Evolutionary conservation across 164 flowering plant genomes (phyloP), one percentile per base, ranked within the genome.

Genomic region (Stephania japonica): DNA sequence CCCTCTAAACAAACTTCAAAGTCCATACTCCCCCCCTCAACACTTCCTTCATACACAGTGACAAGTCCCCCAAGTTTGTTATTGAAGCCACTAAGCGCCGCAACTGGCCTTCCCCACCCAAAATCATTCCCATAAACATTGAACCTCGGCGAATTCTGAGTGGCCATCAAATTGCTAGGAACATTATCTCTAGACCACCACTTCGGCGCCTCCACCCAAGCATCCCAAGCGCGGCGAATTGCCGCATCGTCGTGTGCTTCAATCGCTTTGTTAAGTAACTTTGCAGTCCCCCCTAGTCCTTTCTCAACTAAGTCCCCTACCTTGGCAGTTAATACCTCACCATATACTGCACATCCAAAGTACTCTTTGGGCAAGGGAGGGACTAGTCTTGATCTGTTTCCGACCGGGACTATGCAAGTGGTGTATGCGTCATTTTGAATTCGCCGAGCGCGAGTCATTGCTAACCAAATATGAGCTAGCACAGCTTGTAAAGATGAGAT

Each of bases 81-180:
- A 16, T 42, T 80, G 2, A 3, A 1, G 1, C 85, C 81, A 32
- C 83, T 78, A 6, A 81, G 66, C 44, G 80, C 80, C 0, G 80
- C 83, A 12, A 80, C 21, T 32, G 86, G 83, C 42, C 32, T 73
- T 70, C 87, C 87, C 85, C 87, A 83, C 1, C 87, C 86, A 24
- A 83, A 81, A 63, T 85, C 81, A 26, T 81, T 83, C 1, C 84
- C 84, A 19, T 80, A 84, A n/a, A 84, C 75, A 61, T 81, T 56
- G 75, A 83, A 85, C 53, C 85, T 23, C 13, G 83, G 85, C 42
- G 87, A 85, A 42, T 80, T 80, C 10, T 78, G 76, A 4, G 77
- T 50, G 12, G 32, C 0, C 67, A 77, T n/a, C 70, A 6, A 6
- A 23, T 0, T 25, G 10, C 10, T 26, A 1, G 8, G 11, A 49